Evolutionary conservation across 768 basidiomycete species (phyloP), one percentile per base, ranked within the genome.

Genomic region (Mycena maculata): DNA sequence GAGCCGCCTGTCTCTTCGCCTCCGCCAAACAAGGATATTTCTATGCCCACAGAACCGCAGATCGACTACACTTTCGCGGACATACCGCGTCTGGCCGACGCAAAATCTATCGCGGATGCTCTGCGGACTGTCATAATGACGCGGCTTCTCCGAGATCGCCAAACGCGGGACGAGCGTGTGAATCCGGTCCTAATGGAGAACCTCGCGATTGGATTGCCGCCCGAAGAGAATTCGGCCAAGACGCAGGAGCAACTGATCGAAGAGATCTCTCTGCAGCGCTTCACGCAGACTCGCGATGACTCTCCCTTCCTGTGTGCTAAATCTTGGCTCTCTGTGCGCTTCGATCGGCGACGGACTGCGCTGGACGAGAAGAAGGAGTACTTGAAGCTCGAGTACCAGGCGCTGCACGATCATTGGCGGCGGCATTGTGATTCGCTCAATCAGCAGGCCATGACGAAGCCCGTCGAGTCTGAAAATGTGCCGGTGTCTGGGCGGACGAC

Each of bases 371-470:
- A 94, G 78, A 77, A 84, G 22, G 74, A 83, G 42, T 81, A 77
- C 22, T 80, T 96, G 30, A 85, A 85, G 50, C 82, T 82, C 63
- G 87, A 95, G 75, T 96, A 97, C 74, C 73, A 88, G 58, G 73
- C 78, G 16, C 81, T 92, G 52, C 90, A 96, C 71, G 85, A 87
- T 69, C 84, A 86, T 49, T 97, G 95, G 95, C 63, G 87, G 30
- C 83, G 82, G 2, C 91, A 93, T 69, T 94, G 94, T 75, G 80
- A 83, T 16, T 80, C 84, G 42, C 82, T 97, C 67, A 92, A 94
- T 72, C 85, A 88, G 36, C 82, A 87, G 42, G 81, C 84, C 30
- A 9, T 9, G 10, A 16, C 16, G 16, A 85, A 85, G 71, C 79
- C 79, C 7, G 69, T 77, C 38, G 81, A 71, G 55, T 48, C 81